Evolutionary conservation across 768 basidiomycete species (phyloP).

Genomic region (Boletus rubescentipes): DNA sequence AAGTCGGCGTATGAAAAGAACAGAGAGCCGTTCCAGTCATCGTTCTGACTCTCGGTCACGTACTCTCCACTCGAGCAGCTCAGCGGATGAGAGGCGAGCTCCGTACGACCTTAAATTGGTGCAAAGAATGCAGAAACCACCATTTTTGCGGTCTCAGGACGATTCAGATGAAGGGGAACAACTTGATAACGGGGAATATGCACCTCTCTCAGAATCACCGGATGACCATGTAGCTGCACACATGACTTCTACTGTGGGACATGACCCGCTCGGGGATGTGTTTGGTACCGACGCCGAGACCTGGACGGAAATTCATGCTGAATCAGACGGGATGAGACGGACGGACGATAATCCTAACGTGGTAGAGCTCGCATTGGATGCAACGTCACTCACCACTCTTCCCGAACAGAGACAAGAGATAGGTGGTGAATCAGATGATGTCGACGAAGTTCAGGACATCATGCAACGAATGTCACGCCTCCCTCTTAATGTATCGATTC

Average conservation of each 20-base stretch:
- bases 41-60: conserved; percentile 24
- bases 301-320: conserved; percentile 54
- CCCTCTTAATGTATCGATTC: conserved; percentile 35
- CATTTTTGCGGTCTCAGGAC: conserved; percentile 26
- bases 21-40: conserved; percentile 40
- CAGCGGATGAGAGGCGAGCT: conserved; percentile 32
- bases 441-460: conserved; percentile 36
- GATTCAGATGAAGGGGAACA: conserved; percentile 31
- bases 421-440: conserved; percentile 33
- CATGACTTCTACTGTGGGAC: conserved; percentile 34
- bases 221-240: conserved; percentile 37
- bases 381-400: conserved; percentile 33
- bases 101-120: conserved; percentile 54
- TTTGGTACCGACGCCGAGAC: conserved; percentile 67
- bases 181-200: conserved; percentile 24
- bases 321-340: conserved; percentile 30
- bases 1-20: conserved; percentile 59
- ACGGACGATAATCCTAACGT: conserved; percentile 40
- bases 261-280: conserved; percentile 58
- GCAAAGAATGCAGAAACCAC: conserved; percentile 45
- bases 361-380: conserved; percentile 53
- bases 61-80: conserved; percentile 21
- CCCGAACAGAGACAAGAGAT: conserved; percentile 27
- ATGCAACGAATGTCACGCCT: conserved; percentile 42
- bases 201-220: conserved; percentile 29